These are phyloP conservation scores for Starmerella geochares DNA, from an alignment of 805 yeast genomes.

Conservation along the genomic window DNA sequence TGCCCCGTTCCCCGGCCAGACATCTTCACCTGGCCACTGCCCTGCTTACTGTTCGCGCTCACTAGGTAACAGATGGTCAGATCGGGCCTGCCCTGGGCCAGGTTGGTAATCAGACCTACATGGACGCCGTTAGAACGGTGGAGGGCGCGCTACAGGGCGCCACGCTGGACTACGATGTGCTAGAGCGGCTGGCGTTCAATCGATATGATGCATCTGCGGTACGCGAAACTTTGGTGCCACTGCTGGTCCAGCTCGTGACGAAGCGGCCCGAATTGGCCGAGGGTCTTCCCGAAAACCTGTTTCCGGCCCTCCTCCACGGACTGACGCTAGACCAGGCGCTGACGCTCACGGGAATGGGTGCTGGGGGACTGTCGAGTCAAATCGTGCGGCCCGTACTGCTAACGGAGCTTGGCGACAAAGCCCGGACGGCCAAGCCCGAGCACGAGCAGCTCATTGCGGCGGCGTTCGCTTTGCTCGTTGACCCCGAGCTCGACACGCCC, in stretches of 20 bases:
- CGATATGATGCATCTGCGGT: not conserved
- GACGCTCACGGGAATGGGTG: constrained; percentile 3
- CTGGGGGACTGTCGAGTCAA: constrained; percentile 9
- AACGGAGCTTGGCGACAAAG: constrained; percentile 10
- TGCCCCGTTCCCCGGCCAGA: no score
- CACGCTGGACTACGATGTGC: constrained; percentile 9
- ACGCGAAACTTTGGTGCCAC: constrained; percentile 18
- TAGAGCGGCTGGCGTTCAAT: constrained; percentile 13
- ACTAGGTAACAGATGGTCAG: not conserved
- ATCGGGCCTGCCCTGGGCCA: not conserved
- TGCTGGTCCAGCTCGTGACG: constrained; percentile 14
- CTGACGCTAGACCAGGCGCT: constrained; percentile 16
- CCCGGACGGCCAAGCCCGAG: not conserved
- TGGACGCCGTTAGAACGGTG: constrained; percentile 8
- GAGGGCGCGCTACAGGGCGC: constrained; percentile 10
- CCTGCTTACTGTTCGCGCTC: not conserved
- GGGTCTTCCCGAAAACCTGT: constrained; percentile 15
- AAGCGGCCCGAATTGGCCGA: constrained; percentile 10
- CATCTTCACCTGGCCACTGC: no score
- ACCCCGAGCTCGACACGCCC: constrained; percentile 14
- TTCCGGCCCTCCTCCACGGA: constrained; percentile 15
- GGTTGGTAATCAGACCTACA: not conserved
- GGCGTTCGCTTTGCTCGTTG: constrained; percentile 15
- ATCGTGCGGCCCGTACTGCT: constrained; percentile 17
- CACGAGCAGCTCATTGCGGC: not conserved